A percentile compares a stretch with the other conserved stretches of the same genome.
These are phyloP conservation scores for Globisporangium lucens DNA, from an alignment of 352 stramenopile genomes.

Conservation along the genomic window DNA sequence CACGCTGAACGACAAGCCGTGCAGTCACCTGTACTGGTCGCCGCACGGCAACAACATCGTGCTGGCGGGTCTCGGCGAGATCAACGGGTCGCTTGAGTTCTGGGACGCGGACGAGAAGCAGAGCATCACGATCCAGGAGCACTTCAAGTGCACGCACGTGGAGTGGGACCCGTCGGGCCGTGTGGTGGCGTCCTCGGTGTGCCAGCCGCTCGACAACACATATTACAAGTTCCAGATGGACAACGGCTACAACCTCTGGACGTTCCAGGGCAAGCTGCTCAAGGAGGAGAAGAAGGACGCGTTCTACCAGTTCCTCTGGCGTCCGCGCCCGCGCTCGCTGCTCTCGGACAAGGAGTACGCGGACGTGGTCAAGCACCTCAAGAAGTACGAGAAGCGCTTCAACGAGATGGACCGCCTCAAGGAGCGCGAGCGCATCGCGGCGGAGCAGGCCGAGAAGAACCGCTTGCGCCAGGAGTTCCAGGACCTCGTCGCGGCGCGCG, in stretches of 20 bases:
- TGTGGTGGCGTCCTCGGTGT: conserved; percentile 94
- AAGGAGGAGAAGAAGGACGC: conserved; percentile 95
- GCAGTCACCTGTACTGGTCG: conserved; percentile 97
- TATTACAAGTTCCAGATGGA: conserved; percentile 99
- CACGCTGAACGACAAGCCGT: conserved; percentile 93
- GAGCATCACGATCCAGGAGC: conserved; percentile 93
- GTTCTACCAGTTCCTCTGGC: conserved; percentile 94
- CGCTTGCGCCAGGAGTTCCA: conserved; percentile 68
- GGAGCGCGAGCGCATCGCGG: conserved; percentile 69
- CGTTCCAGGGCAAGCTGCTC: conserved; percentile 96
- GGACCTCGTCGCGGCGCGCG: conserved; percentile 53
- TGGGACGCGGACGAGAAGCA: conserved; percentile 97
- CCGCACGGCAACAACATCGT: conserved; percentile 92
- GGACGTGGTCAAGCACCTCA: conserved; percentile 96
- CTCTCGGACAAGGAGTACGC: conserved; percentile 92
- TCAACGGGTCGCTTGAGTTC: conserved; percentile 96
- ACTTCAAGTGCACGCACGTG: conserved; percentile 98
- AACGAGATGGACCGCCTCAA: conserved; percentile 85
- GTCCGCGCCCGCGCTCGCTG: conserved; percentile 92
- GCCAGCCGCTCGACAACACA: conserved; percentile 93
- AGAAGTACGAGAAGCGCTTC: conserved; percentile 95
- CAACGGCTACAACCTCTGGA: conserved; percentile 98
- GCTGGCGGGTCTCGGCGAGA: conserved; percentile 93
- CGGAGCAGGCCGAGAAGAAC: conserved; percentile 68
- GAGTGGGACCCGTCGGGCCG: conserved; percentile 97